Base-by-base conservation (phyloP, 2,329 filamentous ascomycete genomes). In the Ceratocystis eucalypticola region DNA sequence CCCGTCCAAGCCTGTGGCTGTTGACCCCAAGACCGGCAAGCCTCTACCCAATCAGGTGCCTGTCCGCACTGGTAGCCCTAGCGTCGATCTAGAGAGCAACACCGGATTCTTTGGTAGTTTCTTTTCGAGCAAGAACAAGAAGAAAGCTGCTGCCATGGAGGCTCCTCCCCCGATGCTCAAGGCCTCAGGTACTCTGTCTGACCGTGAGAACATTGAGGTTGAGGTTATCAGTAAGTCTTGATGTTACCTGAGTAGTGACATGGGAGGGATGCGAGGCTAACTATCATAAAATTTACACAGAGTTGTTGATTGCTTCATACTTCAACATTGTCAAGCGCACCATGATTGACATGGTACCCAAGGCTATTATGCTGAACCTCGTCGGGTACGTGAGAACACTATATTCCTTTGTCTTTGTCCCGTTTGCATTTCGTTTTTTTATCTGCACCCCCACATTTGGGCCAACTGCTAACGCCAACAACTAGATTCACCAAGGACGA, bases 131-230 rank as follows among this genome's bases (percentile, higher is more conserved):
- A 99, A 97, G 84, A 99, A 97, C 80, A 99, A 97, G 86, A 99
- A 99, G 84, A 97, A 96, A 87, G 95, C 96, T 79, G 94, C 94
- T n/a, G 92, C 93, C 61, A 99, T 99, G 94, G 94, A 99, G 75
- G 82, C 94, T 15, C 94, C 94, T 48, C 94, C 94, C 69, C 85
- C 94, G 37, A 93, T 86, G 53, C 84, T 99, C 67, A 99, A 96
- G 80, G 94, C 94, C 44, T 96, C 91, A 2, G 93, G 94, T 53
- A 96, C 88, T 30, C 80, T 99, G 48, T 96, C 89, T 4, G 94
- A 99, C 78, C 91, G 94, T 69, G 94, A 99, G 76, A 87, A 86
- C 68, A 89, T 96, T 70, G 94, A 99, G 76, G 94, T 99, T 61
- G 94, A 99, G 78, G 92, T 99, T 69, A 99, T 99, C 74, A 99